Evolutionary conservation across 495 filamentous ascomycete species (phyloP).

Genomic region (Saxispiralis lemnorum): DNA sequence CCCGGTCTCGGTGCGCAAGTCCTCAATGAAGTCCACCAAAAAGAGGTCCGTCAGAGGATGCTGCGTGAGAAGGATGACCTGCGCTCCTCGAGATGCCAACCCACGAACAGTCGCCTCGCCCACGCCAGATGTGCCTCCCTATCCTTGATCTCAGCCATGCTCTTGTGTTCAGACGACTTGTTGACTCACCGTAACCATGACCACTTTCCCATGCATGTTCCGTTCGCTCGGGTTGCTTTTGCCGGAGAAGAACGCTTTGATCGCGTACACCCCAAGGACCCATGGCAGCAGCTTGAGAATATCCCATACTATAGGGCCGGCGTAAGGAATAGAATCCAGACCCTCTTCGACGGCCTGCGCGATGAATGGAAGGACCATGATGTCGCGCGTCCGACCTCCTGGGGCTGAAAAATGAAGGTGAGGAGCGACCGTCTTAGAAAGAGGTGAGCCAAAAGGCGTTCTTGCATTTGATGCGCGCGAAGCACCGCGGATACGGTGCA

Average conservation of each 20-base stretch:
- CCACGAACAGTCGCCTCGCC: slow-evolving; percentile 55
- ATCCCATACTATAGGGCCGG: slow-evolving; percentile 24
- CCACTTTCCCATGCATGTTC: slow-evolving; percentile 76
- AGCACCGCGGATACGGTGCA: too few species aligned
- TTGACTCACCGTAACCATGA: slow-evolving; percentile 63
- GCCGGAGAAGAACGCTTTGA: slow-evolving; percentile 69
- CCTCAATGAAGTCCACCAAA: slow-evolving; percentile 78
- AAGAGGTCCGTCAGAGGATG: slow-evolving; percentile 68
- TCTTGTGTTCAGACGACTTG: neutral
- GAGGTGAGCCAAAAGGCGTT: too few species aligned
- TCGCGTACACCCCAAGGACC: slow-evolving; percentile 38
- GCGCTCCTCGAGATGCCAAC: slow-evolving; percentile 69
- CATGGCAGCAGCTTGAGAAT: slow-evolving; percentile 42
- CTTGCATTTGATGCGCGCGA: too few species aligned
- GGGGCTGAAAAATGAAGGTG: too few species aligned
- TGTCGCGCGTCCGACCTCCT: neutral
- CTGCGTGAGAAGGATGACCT: slow-evolving; percentile 77
- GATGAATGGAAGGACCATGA: slow-evolving; percentile 69
- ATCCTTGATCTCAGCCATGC: slow-evolving; percentile 4
- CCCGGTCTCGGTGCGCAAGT: slow-evolving; percentile 57
- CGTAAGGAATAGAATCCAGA: slow-evolving; percentile 45
- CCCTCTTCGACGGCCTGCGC: slow-evolving; percentile 45
- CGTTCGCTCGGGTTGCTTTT: slow-evolving; percentile 59
- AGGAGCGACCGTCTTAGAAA: too few species aligned
- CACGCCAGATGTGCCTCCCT: slow-evolving; percentile 90